A percentile compares a stretch with the other conserved stretches of the same genome.
These are phyloP conservation scores for Cyclanthera cordifolia DNA, from an alignment of 306 rosid species.

Conservation along the genomic window DNA sequence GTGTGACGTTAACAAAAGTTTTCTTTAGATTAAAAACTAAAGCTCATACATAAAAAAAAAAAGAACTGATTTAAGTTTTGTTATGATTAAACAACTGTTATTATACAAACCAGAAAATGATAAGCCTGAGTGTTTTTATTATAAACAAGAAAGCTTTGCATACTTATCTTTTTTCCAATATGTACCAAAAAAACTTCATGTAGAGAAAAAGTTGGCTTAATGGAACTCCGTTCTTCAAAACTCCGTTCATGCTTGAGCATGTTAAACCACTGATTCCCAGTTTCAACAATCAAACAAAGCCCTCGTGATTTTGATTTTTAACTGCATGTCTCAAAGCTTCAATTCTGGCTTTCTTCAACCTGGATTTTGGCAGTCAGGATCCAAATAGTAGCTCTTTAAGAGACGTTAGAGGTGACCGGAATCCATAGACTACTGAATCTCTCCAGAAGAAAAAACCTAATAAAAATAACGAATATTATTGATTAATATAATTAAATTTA, in stretches of 20 bases:
- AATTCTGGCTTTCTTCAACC: neutral
- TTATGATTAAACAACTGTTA: too few relatives aligned
- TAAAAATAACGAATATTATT: neutral
- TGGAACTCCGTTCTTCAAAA: neutral
- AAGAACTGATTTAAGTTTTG: too few relatives aligned
- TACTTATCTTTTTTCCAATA: neutral
- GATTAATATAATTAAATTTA: too few relatives aligned
- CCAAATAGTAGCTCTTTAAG: conserved; percentile 9
- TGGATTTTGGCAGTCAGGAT: neutral
- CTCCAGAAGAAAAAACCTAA: conserved; percentile 3
- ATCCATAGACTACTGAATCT: conserved; percentile 7
- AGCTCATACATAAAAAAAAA: too few relatives aligned
- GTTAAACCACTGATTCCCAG: neutral
- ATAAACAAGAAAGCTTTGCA: neutral
- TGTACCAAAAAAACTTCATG: neutral
- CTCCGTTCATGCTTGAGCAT: neutral
- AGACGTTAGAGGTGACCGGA: neutral
- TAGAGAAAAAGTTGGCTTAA: neutral
- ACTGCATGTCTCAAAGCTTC: neutral
- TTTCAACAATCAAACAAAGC: too few relatives aligned
- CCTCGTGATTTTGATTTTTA: neutral
- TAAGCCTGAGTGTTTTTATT: neutral
- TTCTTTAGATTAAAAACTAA: too few relatives aligned
- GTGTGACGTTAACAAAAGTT: too few relatives aligned
- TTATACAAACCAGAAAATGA: conserved; percentile 7